Conservation (phyloP, 495 filamentous ascomycete species). For the Aspergillus sparsus region DNA sequence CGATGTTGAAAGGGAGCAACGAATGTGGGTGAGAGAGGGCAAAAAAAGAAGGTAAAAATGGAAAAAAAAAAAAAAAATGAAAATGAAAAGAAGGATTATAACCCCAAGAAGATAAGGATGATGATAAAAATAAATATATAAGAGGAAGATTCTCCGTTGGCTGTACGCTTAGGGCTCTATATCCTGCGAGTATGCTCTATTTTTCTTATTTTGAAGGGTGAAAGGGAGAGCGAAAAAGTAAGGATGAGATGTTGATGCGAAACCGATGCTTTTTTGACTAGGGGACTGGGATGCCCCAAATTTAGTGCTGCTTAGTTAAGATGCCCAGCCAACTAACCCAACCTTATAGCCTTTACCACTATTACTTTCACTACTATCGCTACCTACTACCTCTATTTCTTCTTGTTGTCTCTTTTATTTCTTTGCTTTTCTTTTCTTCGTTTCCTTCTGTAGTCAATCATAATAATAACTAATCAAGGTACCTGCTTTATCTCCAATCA, state of each 20-base stretch:
- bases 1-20: constrained; percentile 10
- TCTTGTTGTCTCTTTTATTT: not conserved
- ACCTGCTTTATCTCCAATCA: not conserved
- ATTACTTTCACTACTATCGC: not conserved
- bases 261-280: not conserved
- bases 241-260: not conserved
- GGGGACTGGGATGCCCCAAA: not conserved
- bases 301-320: constrained; percentile 2
- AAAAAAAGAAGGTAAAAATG: constrained; percentile 8
- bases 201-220: not conserved
- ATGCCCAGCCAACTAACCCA: not conserved
- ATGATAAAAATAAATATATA: constrained; percentile 14
- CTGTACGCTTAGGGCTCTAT: too few relatives aligned
- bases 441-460: not conserved
- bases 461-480: too few relatives aligned
- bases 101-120: not conserved
- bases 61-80: constrained; percentile 5
- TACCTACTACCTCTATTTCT: not conserved
- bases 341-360: too few relatives aligned
- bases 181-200: too few relatives aligned
- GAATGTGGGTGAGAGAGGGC: constrained; percentile 1
- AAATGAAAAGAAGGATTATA: constrained; percentile 14
- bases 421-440: not conserved
- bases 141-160: not conserved
- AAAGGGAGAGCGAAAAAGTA: not conserved